Base-by-base conservation (phyloP, 208 protist genomes). In the Wallacemonas collosoma region DNA sequence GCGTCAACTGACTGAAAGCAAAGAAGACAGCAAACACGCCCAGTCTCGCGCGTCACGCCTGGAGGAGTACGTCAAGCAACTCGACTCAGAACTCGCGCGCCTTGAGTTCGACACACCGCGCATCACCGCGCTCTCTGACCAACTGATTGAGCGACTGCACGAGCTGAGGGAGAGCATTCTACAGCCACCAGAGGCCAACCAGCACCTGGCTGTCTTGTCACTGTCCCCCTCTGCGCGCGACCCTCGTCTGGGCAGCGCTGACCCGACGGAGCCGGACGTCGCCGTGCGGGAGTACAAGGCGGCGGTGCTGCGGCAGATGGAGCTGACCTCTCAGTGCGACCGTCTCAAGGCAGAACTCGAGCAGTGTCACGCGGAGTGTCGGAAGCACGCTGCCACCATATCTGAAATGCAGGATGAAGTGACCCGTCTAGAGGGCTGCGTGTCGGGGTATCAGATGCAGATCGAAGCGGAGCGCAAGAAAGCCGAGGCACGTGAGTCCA, bases 91-190 rank as follows among this genome's bases (percentile, higher is more conserved):
- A 67, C 65, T 95, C 36, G 57, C 86, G 11, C 84, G 88, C 14
- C 71, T 94, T 15, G 89, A 95, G 77, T 84, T 87, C 41, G 79
- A 81, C 41, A 62, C 60, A 43, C 63, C 74, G n/a, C 73, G 68
- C 4, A 69, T 76, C 58, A 72, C 79, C 4, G 68, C 78, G 5
- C 71, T 92, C 11, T 81, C 88, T 41, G 83, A 86, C 40, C 77
- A 84, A 41, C 47, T 88, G 2, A 54, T 93, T 1, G 73, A 82
- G 26, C 82, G 73, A 5, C 85, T 95, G 51, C 68, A 84, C 38
- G 76, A 90, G 40, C 75, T 95, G n/a, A 83, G 89, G 55, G 92
- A 95, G 36, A 87, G 85, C 7, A 87, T 97, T 38, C 91, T 94
- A 51, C 60, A 65, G 60, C 60, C 60, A 8, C 60, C 60, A 26